Base-by-base conservation (phyloP, 1,284 basidiomycete genomes). In the Tilletia indica region DNA sequence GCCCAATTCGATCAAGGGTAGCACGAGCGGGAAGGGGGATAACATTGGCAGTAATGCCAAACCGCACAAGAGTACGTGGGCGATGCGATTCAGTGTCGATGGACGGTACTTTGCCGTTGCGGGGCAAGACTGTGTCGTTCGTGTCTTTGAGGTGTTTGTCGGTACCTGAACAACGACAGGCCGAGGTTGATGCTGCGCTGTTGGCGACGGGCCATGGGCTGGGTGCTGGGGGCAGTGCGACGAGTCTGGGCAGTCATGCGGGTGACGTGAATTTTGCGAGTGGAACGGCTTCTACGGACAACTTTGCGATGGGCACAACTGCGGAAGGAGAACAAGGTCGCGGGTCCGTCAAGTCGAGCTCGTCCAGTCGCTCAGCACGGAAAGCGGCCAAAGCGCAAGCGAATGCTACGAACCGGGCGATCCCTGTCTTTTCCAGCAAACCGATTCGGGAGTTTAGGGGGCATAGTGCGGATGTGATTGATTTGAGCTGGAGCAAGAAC, bases 401-500 rank as follows among this genome's bases (percentile, higher is more conserved):
- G 51, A 64, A 38, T 14, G 61, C 61, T 34, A 64, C 61, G 6
- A 64, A 64, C 16, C 61, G 38, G 3, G 61, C 61, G 34, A 71
- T 74, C 1, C 78, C 76, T 8, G 77, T 79, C 47, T 78, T 80
- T 69, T 68, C 72, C 14, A 70, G 78, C 3, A 56, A 70, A 4
- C 85, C 85, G 6, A 64, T 83, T 2, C 74, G 79, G 36, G 78
- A 82, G 63, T 85, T 80, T 61, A 58, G 67, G 16, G 84, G 83
- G 0, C 85, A 86, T 67, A 77, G 74, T 4, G 80, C 81, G 51
- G 85, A 85, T 58, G 80, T 86, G 1, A 54, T 86, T 21, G 83
- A 85, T 70, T 70, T 86, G 14, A 80, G 79, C 21, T 86, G 85
- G 85, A 84, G 82, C 74, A 86, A 85, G 78, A 85, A 85, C 77